These are phyloP conservation scores for Diaporthe aspalathi DNA, from an alignment of 2,329 filamentous ascomycete genomes.

Conservation along the genomic window DNA sequence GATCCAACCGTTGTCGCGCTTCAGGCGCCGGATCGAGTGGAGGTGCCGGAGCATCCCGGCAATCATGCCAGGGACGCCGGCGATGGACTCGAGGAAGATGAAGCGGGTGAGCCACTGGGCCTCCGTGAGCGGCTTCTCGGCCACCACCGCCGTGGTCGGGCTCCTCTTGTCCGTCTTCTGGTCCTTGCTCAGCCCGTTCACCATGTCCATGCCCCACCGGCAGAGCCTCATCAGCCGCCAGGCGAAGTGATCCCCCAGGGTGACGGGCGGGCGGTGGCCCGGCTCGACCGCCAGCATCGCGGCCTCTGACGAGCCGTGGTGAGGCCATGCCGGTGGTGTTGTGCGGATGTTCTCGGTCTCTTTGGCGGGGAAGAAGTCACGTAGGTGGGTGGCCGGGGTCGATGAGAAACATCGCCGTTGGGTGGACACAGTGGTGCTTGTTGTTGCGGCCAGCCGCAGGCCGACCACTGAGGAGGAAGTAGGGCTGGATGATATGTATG, in stretches of 20 bases:
- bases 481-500: conserved; percentile 33
- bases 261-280: conserved; percentile 80
- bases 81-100: conserved; percentile 93
- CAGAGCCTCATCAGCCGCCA: conserved; percentile 80
- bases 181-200: conserved; percentile 77
- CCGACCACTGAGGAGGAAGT: conserved; percentile 39
- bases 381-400: conserved; percentile 57
- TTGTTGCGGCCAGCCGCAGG: conserved; percentile 46
- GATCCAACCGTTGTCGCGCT: conserved; percentile 96
- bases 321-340: conserved; percentile 75
- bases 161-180: conserved; percentile 73
- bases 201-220: conserved; percentile 83
- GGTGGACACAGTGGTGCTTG: conserved; percentile 43
- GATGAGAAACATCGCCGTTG: conserved; percentile 60
- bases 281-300: conserved; percentile 82
- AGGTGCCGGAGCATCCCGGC: conserved; percentile 94
- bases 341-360: conserved; percentile 71
- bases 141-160: conserved; percentile 65
- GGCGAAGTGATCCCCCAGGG: conserved; percentile 81
- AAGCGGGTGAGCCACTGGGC: conserved; percentile 91
- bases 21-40: conserved; percentile 83
- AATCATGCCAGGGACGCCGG: conserved; percentile 96
- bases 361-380: conserved; percentile 72
- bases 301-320: conserved; percentile 79
- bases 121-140: conserved; percentile 77